phyloP scores from a whole-genome alignment of 129 eudicot species.

The Ambrosia trifida region DNA sequence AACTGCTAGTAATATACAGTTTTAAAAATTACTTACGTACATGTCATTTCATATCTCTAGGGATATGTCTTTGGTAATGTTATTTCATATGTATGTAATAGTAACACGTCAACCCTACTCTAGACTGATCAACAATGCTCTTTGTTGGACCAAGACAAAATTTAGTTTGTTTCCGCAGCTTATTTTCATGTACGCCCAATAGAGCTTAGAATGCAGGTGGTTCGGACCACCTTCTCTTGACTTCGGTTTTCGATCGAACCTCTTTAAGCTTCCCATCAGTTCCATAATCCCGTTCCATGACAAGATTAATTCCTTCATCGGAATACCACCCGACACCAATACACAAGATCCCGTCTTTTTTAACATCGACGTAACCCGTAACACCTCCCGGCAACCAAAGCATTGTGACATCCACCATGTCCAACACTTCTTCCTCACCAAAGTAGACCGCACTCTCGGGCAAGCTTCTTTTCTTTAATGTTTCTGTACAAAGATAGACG shows the following conservation, averaged over 20 bases:
- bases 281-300: slow-evolving; percentile 99
- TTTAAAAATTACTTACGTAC: too few species aligned
- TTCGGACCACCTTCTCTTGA: slow-evolving; percentile 93
- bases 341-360: slow-evolving; percentile 81
- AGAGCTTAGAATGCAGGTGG: slow-evolving; percentile 32
- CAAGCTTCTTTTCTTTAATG: slow-evolving; percentile 72
- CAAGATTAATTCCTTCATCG: slow-evolving; percentile 91
- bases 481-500: slow-evolving; percentile 87
- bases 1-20: too few species aligned
- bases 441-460: slow-evolving; percentile 72
- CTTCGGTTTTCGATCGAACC: slow-evolving; percentile 77
- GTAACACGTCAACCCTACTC: too few species aligned
- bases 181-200: too few species aligned
- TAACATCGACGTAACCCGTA: slow-evolving; percentile 78
- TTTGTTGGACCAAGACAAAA: too few species aligned
- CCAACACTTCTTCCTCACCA: slow-evolving; percentile 88
- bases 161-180: too few species aligned
- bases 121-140: too few species aligned
- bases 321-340: slow-evolving; percentile 99
- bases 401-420: slow-evolving; percentile 76
- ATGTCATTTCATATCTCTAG: too few species aligned
- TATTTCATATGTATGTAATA: too few species aligned
- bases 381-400: slow-evolving; percentile 98
- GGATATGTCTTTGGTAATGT: too few species aligned
- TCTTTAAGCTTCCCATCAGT: slow-evolving; percentile 90